Evolutionary conservation across 306 rosid genomes (phyloP), one percentile per base, ranked within the genome.

Genomic region (Cucurbita ficifolia): DNA sequence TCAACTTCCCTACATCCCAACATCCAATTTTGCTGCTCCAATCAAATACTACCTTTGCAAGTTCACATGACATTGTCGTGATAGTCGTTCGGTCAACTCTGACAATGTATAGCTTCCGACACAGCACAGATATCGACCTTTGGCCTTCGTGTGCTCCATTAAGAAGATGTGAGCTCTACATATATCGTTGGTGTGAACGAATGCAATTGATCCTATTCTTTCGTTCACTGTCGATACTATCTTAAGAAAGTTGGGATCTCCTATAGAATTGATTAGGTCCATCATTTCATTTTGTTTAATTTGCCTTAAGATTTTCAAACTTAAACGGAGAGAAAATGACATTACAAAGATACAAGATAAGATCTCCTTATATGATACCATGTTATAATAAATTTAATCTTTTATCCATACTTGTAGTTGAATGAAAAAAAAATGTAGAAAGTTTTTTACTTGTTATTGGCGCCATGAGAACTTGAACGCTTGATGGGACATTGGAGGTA

Each of bases 161-260:
- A 93, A 78, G 73, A 90, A 87, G n/a, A 90, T 59, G 77, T 93
- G 97, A 50, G 94, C 96, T 45, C 73, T 78, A 83, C 98, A 88
- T 75, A 88, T 81, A 79, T 90, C 98, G 71, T 88, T 93, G 24
- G 84, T 83, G 77, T 93, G 98, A 58, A 84, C 88, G 21, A 88
- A 52, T 55, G 87, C 82, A 59, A 93, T 70, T 35, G 98, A 93
- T 13, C 96, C 92, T 84, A 93, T 87, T 80, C 96, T 73, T 73
- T 88, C 86, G 77, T 90, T 88, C 75, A 93, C 97, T 46, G 87
- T 81, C 1, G 84, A 81, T 70, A 93, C 54, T 77, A 93, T 88
- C 49, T 74, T 70, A 70, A 67, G 83, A 22, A 76, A 52, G 74
- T 80, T 82, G 18, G 76, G 39, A 69, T 87, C 88, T 70, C 94